Evolutionary conservation across 164 flowering plant species (phyloP).

Genomic region (Protea cynaroides): DNA sequence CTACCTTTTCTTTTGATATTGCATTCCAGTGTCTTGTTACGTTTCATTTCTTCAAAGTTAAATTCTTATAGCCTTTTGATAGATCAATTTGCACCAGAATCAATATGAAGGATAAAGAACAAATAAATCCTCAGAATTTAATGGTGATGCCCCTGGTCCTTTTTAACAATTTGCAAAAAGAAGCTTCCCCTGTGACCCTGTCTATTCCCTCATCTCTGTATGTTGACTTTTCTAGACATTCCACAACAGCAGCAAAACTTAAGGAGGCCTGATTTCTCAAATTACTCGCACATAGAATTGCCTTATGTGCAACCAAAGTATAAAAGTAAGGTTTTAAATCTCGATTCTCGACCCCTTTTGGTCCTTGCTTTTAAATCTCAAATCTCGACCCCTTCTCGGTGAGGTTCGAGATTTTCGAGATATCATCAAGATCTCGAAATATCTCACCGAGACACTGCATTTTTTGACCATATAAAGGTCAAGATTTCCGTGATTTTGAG

Average conservation of each 20-base stretch:
- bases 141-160: conserved; percentile 16
- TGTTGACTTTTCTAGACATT: conserved; percentile 4
- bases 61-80: conserved; percentile 7
- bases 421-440: too few relatives aligned
- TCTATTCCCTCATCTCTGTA: conserved; percentile 18
- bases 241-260: conserved; percentile 19
- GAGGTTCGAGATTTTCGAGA: too few relatives aligned
- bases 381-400: too few relatives aligned
- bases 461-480: too few relatives aligned
- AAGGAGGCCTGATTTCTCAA: conserved; percentile 25
- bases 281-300: conserved; percentile 19
- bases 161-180: conserved; percentile 1
- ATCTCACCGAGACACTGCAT: too few relatives aligned
- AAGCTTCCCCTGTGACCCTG: conserved; percentile 12
- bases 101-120: conserved; percentile 26
- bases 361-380: too few relatives aligned
- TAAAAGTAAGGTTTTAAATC: too few relatives aligned
- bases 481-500: too few relatives aligned
- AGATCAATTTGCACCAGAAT: conserved; percentile 27
- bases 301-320: conserved; percentile 24
- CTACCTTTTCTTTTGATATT: too few relatives aligned
- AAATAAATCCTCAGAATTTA: conserved; percentile 13
- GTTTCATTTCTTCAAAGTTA: background rate
- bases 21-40: too few relatives aligned
- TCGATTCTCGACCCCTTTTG: too few relatives aligned